Evolutionary conservation across 75 land plant genomes (phyloP), one percentile per base, ranked within the genome.

Genomic region (Selaginella tamariscina): DNA sequence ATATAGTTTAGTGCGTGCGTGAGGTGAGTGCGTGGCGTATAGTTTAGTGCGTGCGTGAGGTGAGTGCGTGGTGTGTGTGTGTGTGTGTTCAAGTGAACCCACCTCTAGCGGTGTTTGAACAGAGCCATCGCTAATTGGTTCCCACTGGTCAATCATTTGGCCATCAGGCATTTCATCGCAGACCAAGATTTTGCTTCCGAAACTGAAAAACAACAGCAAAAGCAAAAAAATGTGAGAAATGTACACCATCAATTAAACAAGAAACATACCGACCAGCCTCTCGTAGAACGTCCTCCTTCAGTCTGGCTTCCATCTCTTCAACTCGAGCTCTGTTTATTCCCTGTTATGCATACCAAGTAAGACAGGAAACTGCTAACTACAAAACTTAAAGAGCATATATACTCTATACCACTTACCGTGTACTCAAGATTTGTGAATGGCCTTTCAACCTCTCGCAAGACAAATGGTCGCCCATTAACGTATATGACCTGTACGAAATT

Each of bases 121-220:
- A 32, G 91, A 89, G 67, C 80, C 79, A 55, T 54, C 39, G 2
- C 77, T 73, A 32, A 93, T 81, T 44, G 77, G 82, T 74, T 93
- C 98, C 98, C 98, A 93, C 64, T 86, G 96, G 78, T 93, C 95
- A 32, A 93, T 83, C 96, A 93, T 89, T 73, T 93, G 98, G 69
- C 98, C 98, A 85, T 86, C 90, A 68, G 96, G 98, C 64, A 89
- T 73, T 73, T 93, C 98, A 82, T 93, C 98, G 66, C 86, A 88
- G 39, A 93, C 98, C 77, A 93, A 83, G 69, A 93, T 81, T 74
- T 89, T 93, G 71, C 84, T 82, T 62, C 75, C 78, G 75, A 81
- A 93, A 78, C 98, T 93, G 82, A 15, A 55, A 15, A 27, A 54
- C 32, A 39, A 39, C 15, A 39, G 49, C 49, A 39, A 5, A 5